Base-by-base conservation (phyloP, 2,329 filamentous ascomycete species). In the Alternaria sp. region DNA sequence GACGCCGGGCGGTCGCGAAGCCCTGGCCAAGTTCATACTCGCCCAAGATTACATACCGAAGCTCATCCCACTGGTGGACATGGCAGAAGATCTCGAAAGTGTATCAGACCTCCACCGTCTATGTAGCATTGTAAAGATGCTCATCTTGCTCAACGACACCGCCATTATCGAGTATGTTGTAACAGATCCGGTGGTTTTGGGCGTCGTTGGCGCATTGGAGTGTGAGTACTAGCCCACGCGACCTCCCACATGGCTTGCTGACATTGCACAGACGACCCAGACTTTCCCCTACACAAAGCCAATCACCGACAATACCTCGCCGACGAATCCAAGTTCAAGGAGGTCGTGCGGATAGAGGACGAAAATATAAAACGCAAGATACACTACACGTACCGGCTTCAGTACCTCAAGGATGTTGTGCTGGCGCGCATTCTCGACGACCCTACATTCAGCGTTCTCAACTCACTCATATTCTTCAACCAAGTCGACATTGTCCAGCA, bases 341-440 rank as follows among this genome's bases (percentile, higher is more conserved):
- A 99, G 81, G 95, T 99, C 11, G 93, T 99, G 17, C 90, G 87
- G 53, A 97, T 99, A 68, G 90, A 93, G 68, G 92, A 97, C 69
- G 85, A 88, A 5, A 80, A 85, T 51, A 91, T 97, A 63, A 88
- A 89, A 67, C 89, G 87, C 70, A 98, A 98, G 81, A 98, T 99
- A 37, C 93, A 97, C 73, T 92, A 93, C 77, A 98, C 95, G 1
- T 97, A 97, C 80, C 91, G 95, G 37, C 81, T 99, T 33, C 93
- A 97, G 73, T 99, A 99, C 75, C 84, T 99, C 54, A 99, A 98
- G 77, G 95, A 99, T 72, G 95, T 99, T n/a, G 94, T 98, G 1
- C 85, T 99, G 41, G 95, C 95, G 29, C 88, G 95, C 62, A 98
- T 99, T 63, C 84, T 99, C 61, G 95, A 99, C 78, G 95, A 99